Base-by-base conservation (phyloP, 352 stramenopile species). In the Phytophthora europaea region DNA sequence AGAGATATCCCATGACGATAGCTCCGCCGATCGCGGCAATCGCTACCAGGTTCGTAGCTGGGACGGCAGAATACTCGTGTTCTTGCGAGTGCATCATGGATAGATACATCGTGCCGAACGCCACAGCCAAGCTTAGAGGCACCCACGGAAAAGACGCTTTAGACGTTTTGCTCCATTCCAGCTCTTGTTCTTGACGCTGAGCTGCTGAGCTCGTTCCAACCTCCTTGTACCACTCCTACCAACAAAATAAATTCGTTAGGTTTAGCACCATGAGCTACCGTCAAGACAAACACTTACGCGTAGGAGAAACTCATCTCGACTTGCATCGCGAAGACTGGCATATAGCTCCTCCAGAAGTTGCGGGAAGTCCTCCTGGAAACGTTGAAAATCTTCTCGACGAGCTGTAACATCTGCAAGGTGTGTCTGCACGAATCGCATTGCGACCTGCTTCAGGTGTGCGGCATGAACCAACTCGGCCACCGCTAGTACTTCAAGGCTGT, bases 401-500 rank as follows among this genome's bases (percentile, higher is more conserved):
- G 43, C 59, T 28, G 64, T 78, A 13, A 89, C 43, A 20, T 61
- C 26, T 31, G 73, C 64, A 8, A 88, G 61, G 70, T 88, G 65
- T 0, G 54, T 56, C 48, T 81, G 65, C 9, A 85, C 43, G 22
- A 85, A 84, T 15, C 45, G 18, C 71, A 84, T 66, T 2, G 80
- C 80, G n/a, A 82, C 62, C 10, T 91, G 79, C 58, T 89, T 89
- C 12, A 95, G 67, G 60, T 93, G 76, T 26, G 76, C 22, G 0
- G 88, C 85, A 38, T 84, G 70, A 16, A 92, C 80, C 6, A 89
- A 50, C 33, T 95, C 87, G 2, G 88, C 82, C 23, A 93, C 75
- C 12, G 83, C 79, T 8, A 95, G 72, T 26, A 92, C 77, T 38
- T 90, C 84, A 23, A 93, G 71, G 43, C 85, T 91, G 36, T 91